These are phyloP conservation scores for Cryptococcus amylolentus DNA, from an alignment of 1,284 basidiomycete genomes.

Conservation along the genomic window DNA sequence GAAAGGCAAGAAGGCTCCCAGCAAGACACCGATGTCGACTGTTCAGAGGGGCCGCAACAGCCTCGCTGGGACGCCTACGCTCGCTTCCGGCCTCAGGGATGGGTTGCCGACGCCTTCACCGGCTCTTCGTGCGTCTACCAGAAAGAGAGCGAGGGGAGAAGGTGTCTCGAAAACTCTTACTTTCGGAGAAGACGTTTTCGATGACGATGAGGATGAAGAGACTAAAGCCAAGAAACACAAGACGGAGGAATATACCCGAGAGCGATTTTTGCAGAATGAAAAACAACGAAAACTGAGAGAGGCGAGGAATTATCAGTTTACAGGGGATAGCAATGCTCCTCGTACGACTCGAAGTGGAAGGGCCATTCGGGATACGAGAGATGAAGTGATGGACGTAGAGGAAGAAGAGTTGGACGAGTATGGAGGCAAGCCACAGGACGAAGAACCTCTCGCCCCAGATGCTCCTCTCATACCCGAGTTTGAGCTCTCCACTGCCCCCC, in stretches of 20 bases:
- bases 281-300: conserved; percentile 36
- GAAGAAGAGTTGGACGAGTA: conserved; percentile 24
- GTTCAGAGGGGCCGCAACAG: background rate
- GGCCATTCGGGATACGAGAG: conserved; percentile 18
- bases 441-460: conserved; percentile 11
- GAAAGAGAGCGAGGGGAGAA: background rate
- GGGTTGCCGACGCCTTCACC: conserved; percentile 15
- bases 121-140: background rate
- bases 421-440: conserved; percentile 15
- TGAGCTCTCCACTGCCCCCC: background rate
- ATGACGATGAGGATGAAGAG: conserved; percentile 1
- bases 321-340: conserved; percentile 44
- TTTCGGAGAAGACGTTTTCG: conserved; percentile 13
- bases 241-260: conserved; percentile 1
- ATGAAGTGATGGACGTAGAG: background rate
- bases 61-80: conserved; percentile 10
- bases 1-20: background rate
- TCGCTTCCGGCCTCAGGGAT: conserved; percentile 8
- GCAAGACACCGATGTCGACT: background rate
- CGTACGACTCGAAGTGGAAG: conserved; percentile 41
- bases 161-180: conserved; percentile 6
- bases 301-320: conserved; percentile 46
- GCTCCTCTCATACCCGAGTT: conserved; percentile 15
- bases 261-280: conserved; percentile 44
- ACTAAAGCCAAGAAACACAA: background rate